Evolutionary conservation across 1,284 basidiomycete species (phyloP).

Genomic region (Trichosporon coremiiforme): DNA sequence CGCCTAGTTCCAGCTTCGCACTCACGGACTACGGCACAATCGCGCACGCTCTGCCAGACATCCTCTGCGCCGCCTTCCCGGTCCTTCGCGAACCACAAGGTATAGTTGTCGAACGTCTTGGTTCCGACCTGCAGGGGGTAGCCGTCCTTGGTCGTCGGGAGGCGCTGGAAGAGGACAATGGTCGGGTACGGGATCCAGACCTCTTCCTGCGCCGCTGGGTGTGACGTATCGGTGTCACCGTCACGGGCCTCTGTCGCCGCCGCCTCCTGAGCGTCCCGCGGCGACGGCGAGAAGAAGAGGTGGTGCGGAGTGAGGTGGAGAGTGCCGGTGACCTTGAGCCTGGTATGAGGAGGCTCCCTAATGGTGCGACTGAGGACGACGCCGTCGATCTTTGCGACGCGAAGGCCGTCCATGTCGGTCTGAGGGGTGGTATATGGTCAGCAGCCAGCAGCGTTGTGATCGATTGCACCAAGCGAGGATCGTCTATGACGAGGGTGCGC

Average conservation of each 20-base stretch:
- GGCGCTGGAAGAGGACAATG: conserved; percentile 77
- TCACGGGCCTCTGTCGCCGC: conserved; percentile 42
- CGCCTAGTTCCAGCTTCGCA: conserved; percentile 30
- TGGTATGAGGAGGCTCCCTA: conserved; percentile 26
- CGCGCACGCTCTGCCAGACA: conserved; percentile 90
- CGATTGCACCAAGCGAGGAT: conserved; percentile 7
- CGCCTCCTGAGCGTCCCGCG: conserved; percentile 56
- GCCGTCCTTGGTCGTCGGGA: conserved; percentile 79
- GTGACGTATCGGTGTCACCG: conserved; percentile 71
- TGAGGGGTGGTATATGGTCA: conserved; percentile 11
- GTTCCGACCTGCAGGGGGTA: conserved; percentile 80
- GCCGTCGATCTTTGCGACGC: conserved; percentile 65
- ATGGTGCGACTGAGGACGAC: conserved; percentile 67
- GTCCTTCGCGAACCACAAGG: conserved; percentile 67
- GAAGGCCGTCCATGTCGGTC: conserved; percentile 57
- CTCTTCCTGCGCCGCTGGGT: conserved; percentile 32
- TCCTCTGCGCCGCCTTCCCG: conserved; percentile 71
- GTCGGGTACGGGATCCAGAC: conserved; percentile 80
- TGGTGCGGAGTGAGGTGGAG: conserved; percentile 93
- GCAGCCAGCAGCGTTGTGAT: not conserved
- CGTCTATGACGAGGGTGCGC: conserved; percentile 11
- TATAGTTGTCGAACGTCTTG: conserved; percentile 81
- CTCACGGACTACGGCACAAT: conserved; percentile 83
- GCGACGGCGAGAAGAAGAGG: conserved; percentile 74
- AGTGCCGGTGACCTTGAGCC: conserved; percentile 66